Conservation (phyloP, 1,284 basidiomycete genomes). For the Trametes polyzona region DNA sequence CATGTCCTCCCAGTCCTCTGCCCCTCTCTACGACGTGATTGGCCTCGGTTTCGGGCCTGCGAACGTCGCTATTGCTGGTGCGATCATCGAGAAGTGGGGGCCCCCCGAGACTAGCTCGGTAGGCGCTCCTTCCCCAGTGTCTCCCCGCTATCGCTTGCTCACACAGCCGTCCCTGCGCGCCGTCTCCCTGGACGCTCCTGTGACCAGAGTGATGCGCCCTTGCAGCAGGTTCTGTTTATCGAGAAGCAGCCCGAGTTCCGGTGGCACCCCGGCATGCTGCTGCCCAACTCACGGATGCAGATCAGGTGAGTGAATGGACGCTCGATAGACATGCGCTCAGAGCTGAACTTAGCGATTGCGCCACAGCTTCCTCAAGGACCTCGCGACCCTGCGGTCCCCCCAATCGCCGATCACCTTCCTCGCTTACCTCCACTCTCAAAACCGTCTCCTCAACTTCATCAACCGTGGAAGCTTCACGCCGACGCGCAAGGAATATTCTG, state of each 20-base stretch:
- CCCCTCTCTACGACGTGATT: constrained; percentile 49
- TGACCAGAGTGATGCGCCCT: constrained; percentile 21
- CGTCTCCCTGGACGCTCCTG: not conserved
- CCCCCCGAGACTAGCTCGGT: constrained; percentile 11
- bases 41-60: constrained; percentile 66
- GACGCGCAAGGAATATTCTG: constrained; percentile 51
- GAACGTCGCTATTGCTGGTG: constrained; percentile 60
- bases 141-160: constrained; percentile 3
- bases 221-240: constrained; percentile 50
- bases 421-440: constrained; percentile 56
- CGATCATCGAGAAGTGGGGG: constrained; percentile 47
- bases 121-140: constrained; percentile 3
- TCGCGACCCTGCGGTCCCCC: constrained; percentile 60
- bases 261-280: constrained; percentile 65
- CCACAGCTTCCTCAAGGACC: constrained; percentile 59
- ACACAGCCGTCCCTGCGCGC: constrained; percentile 1
- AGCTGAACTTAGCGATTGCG: constrained; percentile 15
- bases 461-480: constrained; percentile 42
- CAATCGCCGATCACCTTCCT: constrained; percentile 61
- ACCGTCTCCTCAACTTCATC: constrained; percentile 51
- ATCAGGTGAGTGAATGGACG: constrained; percentile 45
- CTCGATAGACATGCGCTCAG: constrained; percentile 4
- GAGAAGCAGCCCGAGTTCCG: constrained; percentile 53
- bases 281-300: constrained; percentile 62
- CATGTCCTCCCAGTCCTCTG: constrained; percentile 14